Evolutionary conservation across 2,329 filamentous ascomycete species (phyloP).

Genomic region (Tolypocladium cylindrosporum): DNA sequence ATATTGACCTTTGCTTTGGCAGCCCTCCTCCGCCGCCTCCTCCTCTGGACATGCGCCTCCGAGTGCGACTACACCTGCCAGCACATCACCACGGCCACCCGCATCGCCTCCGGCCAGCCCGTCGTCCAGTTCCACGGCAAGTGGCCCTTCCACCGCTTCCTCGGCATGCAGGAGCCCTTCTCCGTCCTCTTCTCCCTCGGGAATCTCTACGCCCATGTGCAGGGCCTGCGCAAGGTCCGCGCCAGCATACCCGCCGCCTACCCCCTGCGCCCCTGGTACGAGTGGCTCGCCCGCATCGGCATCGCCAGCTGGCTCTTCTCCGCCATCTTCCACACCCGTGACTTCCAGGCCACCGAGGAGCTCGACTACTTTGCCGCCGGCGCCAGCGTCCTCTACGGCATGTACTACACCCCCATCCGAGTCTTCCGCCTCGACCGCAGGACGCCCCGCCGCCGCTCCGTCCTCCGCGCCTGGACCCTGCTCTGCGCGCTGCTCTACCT

Average conservation of each 20-base stretch:
- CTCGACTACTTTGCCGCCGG: slow-evolving; percentile 94
- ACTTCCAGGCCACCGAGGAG: slow-evolving; percentile 80
- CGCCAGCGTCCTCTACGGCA: slow-evolving; percentile 78
- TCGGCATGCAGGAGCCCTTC: slow-evolving; percentile 92
- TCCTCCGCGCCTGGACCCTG: slow-evolving; percentile 66
- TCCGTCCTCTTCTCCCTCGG: slow-evolving; percentile 87
- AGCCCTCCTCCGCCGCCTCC: slow-evolving; percentile 77
- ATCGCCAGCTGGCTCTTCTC: slow-evolving; percentile 79
- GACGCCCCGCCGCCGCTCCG: slow-evolving; percentile 27
- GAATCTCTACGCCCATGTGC: slow-evolving; percentile 78
- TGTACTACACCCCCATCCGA: slow-evolving; percentile 76
- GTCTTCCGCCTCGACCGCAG: slow-evolving; percentile 70
- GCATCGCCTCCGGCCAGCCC: slow-evolving; percentile 54
- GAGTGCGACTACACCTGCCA: slow-evolving; percentile 99
- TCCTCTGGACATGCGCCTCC: slow-evolving; percentile 83
- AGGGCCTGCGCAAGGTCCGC: slow-evolving; percentile 63
- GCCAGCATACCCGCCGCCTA: slow-evolving; percentile 63
- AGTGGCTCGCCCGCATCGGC: slow-evolving; percentile 70
- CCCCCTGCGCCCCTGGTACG: slow-evolving; percentile 69
- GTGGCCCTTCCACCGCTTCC: slow-evolving; percentile 88
- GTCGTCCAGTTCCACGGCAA: slow-evolving; percentile 95
- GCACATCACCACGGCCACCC: slow-evolving; percentile 72
- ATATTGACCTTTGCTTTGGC: slow-evolving; percentile 3
- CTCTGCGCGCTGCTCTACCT: slow-evolving; percentile 63
- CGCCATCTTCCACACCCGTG: slow-evolving; percentile 85